Base-by-base conservation (phyloP, 2,329 filamentous ascomycete genomes). In the Pseudogymnoascus sp. region DNA sequence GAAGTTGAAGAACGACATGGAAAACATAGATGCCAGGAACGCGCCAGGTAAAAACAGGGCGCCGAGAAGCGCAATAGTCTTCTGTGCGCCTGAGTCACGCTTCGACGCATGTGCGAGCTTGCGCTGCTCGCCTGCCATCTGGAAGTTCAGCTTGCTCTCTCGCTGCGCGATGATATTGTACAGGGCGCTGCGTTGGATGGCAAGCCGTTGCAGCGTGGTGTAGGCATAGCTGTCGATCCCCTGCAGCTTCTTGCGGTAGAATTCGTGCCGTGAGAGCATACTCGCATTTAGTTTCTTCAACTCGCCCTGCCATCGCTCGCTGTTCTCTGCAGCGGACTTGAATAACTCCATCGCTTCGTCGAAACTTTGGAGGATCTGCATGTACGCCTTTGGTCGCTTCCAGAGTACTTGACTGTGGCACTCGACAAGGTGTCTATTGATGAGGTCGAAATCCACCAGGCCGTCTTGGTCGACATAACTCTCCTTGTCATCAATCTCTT, bases 1-100 rank as follows among this genome's bases (percentile, higher is more conserved):
- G 67, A 86, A 87, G 73, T 87, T 80, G 75, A 87, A 87, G 71
- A 87, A 87, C 0, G 83, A 83, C 83, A 86, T 87, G 75, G 80
- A 82, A 68, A 87, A 87, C 23, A 87, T 76, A 0, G 84, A 87
- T 7, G 84, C 80, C 16, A 87, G 77, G 66, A 82, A 85, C 0
- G 84, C 86, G 1, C 84, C 84, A 0, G 84, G 84, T 5, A 87
- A 75, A 68, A 87, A 87, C 42, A 87, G 75, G 42, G 84, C 83
- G 28, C 84, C 85, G 63, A 87, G 80, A 0, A 87, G 77, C 0
- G 84, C 86, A 40, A 87, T 77, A 0, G 83, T 84, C 75, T 87
- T 87, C 84, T 86, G 86, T 63, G 84, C 82, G 3, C 82, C 72
- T 1, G 75, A 74, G 40, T 79, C 77, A 0, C 74, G 70, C 65